Evolutionary conservation across 495 filamentous ascomycete species (phyloP).

Genomic region (Neurospora cerealis): DNA sequence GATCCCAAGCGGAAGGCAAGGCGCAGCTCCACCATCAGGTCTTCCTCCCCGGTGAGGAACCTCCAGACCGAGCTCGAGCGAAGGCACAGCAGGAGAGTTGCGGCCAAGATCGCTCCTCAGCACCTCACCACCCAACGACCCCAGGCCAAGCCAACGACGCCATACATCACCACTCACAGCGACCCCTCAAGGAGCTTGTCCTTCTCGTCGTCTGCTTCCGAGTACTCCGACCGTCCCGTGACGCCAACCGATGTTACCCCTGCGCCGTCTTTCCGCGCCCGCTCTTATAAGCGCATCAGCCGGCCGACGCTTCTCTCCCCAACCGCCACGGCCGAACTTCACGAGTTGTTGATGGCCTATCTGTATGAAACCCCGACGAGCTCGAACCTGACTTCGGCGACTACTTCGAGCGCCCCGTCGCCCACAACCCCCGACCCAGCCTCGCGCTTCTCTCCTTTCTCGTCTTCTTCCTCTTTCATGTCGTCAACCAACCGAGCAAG

Average conservation of each 20-base stretch:
- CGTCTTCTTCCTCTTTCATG: not conserved
- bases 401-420: conserved; percentile 17
- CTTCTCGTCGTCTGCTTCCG: conserved; percentile 8
- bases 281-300: conserved; percentile 28
- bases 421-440: conserved; percentile 16
- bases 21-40: conserved; percentile 1
- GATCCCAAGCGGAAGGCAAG: conserved; percentile 15
- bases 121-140: not conserved
- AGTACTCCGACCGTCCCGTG: conserved; percentile 8
- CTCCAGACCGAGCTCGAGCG: conserved; percentile 24
- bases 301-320: conserved; percentile 24
- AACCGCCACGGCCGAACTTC: conserved; percentile 23
- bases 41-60: conserved; percentile 22
- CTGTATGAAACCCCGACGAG: conserved; percentile 13
- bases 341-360: conserved; percentile 21
- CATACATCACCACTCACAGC: not conserved
- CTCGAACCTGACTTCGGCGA: conserved; percentile 3
- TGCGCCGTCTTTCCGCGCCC: conserved; percentile 1
- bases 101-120: not conserved
- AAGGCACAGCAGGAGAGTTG: conserved; percentile 25
- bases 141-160: conserved; percentile 2
- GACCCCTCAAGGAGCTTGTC: conserved; percentile 4
- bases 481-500: not conserved
- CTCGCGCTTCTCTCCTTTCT: conserved; percentile 15
- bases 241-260: conserved; percentile 3